These are phyloP conservation scores for Sporothrix euskadiensis DNA, from an alignment of 2,329 filamentous ascomycete species.

Conservation along the genomic window DNA sequence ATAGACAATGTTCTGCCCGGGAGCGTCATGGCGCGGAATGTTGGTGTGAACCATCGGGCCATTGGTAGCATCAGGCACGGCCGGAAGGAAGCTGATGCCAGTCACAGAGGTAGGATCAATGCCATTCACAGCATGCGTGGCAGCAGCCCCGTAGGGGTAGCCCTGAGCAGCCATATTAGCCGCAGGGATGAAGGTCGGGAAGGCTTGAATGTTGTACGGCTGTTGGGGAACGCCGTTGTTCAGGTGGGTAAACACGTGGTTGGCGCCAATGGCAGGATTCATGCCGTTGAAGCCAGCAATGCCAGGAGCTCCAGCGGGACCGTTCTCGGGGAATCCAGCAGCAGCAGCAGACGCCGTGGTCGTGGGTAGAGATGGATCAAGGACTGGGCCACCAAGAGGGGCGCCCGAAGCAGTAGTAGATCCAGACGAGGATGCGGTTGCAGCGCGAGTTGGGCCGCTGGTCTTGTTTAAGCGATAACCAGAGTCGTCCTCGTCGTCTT, in stretches of 20 bases:
- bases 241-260: constrained; percentile 32
- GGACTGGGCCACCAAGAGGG: neutral
- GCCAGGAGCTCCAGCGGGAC: neutral
- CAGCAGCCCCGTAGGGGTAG: neutral
- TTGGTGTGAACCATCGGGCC: constrained; percentile 59
- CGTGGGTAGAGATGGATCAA: neutral
- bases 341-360: constrained; percentile 29
- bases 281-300: constrained; percentile 18
- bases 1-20: constrained; percentile 29
- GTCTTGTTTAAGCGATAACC: neutral
- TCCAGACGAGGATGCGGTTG: neutral
- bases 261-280: constrained; percentile 31
- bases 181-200: constrained; percentile 21
- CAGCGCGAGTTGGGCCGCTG: neutral
- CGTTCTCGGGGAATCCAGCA: neutral
- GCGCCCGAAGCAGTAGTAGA: neutral
- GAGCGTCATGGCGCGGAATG: constrained; percentile 53
- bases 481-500: constrained; percentile 24
- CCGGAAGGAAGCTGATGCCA: constrained; percentile 58
- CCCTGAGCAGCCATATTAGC: constrained; percentile 12
- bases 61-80: constrained; percentile 58
- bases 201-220: constrained; percentile 25
- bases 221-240: constrained; percentile 15
- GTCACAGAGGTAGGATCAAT: constrained; percentile 30
- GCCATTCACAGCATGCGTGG: constrained; percentile 19